A percentile compares a stretch with the other conserved stretches of the same genome.
Evolutionary conservation across 352 stramenopile genomes (phyloP).

Genomic region (Pythium plurisporium): DNA sequence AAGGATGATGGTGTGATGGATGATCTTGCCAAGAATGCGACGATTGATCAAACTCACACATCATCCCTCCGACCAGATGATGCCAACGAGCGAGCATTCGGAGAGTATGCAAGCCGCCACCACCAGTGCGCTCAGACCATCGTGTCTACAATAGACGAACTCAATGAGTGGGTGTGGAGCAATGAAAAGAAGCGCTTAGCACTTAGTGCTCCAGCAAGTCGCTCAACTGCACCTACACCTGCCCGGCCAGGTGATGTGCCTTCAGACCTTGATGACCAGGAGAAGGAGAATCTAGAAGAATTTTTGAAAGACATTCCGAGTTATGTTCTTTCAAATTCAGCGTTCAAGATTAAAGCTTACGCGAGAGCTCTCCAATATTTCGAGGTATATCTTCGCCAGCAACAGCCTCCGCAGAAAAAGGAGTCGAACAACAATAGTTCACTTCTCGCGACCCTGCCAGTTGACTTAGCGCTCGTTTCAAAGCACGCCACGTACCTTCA

Average conservation of each 20-base stretch:
- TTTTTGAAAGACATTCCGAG: constrained; percentile 45
- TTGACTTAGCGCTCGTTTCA: constrained; percentile 25
- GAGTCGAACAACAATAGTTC: constrained; percentile 13
- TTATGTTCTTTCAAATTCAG: constrained; percentile 29
- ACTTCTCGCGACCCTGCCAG: constrained; percentile 18
- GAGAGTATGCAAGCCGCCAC: constrained; percentile 69
- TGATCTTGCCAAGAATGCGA: constrained; percentile 7
- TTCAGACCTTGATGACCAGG: constrained; percentile 34
- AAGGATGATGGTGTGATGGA: constrained; percentile 63
- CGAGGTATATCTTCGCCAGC: constrained; percentile 36
- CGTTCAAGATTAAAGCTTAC: constrained; percentile 39
- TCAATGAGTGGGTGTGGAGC: constrained; percentile 87
- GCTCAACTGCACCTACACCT: constrained; percentile 11
- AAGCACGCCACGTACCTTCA: constrained; percentile 36
- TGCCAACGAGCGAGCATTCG: constrained; percentile 25
- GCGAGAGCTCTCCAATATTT: constrained; percentile 42
- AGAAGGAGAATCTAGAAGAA: constrained; percentile 42
- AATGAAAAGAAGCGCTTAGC: constrained; percentile 75
- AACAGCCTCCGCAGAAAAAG: constrained; percentile 16
- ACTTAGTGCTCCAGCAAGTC: constrained; percentile 31
- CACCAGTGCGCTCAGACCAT: constrained; percentile 84
- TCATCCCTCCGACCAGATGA: constrained; percentile 1
- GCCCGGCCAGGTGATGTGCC: constrained; percentile 14
- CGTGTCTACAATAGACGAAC: constrained; percentile 81
- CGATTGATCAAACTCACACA: not conserved